Evolutionary conservation across 441 rosid genomes (phyloP).

Genomic region (Pelargonium cotyledonis): DNA sequence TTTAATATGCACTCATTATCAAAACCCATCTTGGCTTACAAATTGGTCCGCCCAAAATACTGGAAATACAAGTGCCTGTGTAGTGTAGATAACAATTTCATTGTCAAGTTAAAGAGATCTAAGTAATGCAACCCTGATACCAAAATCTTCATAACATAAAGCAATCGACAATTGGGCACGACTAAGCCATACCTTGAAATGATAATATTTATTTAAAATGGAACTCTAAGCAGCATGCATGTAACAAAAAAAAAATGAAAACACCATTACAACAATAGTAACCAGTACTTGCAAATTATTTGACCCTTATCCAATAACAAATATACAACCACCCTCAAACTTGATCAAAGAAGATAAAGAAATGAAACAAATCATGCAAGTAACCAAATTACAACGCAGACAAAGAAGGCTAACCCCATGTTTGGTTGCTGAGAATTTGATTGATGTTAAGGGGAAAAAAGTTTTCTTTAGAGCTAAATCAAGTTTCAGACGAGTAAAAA

Average conservation of each 20-base stretch:
- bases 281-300: neutral
- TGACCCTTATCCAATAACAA: neutral
- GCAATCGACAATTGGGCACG: too few species aligned
- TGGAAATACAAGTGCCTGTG: neutral
- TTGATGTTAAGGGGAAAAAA: neutral
- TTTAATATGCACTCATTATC: constrained; percentile 66
- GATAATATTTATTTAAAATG: neutral
- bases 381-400: neutral
- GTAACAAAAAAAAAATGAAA: neutral
- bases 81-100: neutral
- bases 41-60: neutral
- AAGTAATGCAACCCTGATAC: neutral
- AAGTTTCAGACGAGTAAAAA: neutral
- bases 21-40: constrained; percentile 46
- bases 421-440: neutral
- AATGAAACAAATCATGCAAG: neutral
- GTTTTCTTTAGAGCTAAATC: neutral
- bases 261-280: neutral
- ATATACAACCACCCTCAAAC: neutral
- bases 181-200: too few species aligned
- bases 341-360: neutral
- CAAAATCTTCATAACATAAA: too few species aligned
- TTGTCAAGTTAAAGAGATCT: neutral
- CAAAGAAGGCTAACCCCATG: neutral
- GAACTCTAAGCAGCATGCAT: neutral